phyloP scores from a whole-genome alignment of 1,284 basidiomycete genomes.

The Spongispora temasekensis region DNA sequence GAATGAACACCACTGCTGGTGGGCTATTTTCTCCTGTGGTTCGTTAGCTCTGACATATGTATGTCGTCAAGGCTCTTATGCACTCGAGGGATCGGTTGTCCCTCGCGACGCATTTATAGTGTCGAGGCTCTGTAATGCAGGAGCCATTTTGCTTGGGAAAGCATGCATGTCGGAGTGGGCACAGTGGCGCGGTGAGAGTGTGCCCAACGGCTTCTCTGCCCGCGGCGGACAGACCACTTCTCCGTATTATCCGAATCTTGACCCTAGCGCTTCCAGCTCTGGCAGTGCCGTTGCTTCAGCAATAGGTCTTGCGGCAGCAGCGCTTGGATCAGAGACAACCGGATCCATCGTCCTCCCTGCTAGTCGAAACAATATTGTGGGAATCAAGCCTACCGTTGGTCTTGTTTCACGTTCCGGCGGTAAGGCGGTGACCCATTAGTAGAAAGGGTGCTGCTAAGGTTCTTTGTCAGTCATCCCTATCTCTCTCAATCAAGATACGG shows the following conservation, averaged over 20 bases:
- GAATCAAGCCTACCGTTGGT: slow-evolving; percentile 38
- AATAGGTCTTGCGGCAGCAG: slow-evolving; percentile 49
- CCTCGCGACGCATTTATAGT: slow-evolving; percentile 67
- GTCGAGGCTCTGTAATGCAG: slow-evolving; percentile 55
- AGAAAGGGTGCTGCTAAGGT: not conserved
- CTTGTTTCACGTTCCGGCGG: slow-evolving; percentile 54
- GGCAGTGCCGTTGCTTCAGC: slow-evolving; percentile 52
- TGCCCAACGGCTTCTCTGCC: slow-evolving; percentile 52
- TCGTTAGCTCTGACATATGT: not conserved
- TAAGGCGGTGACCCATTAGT: slow-evolving; percentile 16
- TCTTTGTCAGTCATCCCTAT: slow-evolving; percentile 48
- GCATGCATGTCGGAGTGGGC: slow-evolving; percentile 53
- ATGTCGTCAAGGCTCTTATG: slow-evolving; percentile 48
- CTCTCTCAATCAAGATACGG: slow-evolving; percentile 50
- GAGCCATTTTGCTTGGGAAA: slow-evolving; percentile 57
- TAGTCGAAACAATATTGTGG: slow-evolving; percentile 48
- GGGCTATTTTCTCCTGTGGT: not conserved
- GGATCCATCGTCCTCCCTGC: slow-evolving; percentile 48
- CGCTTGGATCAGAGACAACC: slow-evolving; percentile 58
- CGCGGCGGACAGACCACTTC: slow-evolving; percentile 52
- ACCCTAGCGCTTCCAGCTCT: slow-evolving; percentile 53
- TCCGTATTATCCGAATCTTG: slow-evolving; percentile 50
- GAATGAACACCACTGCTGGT: slow-evolving; percentile 65
- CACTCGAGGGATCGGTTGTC: slow-evolving; percentile 58
- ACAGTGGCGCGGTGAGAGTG: slow-evolving; percentile 42